phyloP scores from a whole-genome alignment of 2,329 filamentous ascomycete species.

The Monosporascus sp. region DNA sequence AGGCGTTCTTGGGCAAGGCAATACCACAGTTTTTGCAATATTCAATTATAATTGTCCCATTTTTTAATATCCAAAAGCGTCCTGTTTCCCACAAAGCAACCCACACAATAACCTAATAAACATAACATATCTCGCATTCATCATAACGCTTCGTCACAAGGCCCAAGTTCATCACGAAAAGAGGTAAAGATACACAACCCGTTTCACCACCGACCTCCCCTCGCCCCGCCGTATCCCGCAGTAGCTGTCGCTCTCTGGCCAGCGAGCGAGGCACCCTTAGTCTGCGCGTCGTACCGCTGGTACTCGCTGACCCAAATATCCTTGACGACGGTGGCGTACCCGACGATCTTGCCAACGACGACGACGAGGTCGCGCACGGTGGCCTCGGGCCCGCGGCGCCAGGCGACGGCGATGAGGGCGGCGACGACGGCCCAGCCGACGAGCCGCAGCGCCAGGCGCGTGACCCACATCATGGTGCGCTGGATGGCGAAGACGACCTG shows the following conservation, averaged over 20 bases:
- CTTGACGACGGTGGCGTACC: conserved; percentile 42
- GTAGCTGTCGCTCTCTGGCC: conserved; percentile 8
- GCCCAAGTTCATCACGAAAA: too few species aligned
- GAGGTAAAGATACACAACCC: too few species aligned
- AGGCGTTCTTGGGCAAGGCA: conserved; percentile 16
- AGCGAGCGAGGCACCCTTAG: conserved; percentile 18
- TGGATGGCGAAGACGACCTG: conserved; percentile 66
- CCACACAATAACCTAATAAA: too few species aligned
- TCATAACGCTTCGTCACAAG: too few species aligned
- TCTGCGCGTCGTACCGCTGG: conserved; percentile 48
- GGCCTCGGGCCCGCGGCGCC: conserved; percentile 60
- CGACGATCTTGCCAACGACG: conserved; percentile 36
- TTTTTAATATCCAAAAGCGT: too few species aligned
- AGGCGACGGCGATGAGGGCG: conserved; percentile 50
- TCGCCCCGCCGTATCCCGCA: conserved; percentile 7
- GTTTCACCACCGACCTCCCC: conserved; percentile 2
- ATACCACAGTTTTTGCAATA: conserved; percentile 12
- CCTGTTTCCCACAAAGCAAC: too few species aligned
- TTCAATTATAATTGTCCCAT: conserved; percentile 4
- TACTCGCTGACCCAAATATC: conserved; percentile 55
- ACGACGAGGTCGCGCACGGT: conserved; percentile 53
- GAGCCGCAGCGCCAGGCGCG: conserved; percentile 57
- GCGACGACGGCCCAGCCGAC: conserved; percentile 59
- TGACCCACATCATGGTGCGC: conserved; percentile 71
- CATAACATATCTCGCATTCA: too few species aligned